These are phyloP conservation scores for Acacia concinna DNA, from an alignment of 331 rosid species.

Conservation along the genomic window DNA sequence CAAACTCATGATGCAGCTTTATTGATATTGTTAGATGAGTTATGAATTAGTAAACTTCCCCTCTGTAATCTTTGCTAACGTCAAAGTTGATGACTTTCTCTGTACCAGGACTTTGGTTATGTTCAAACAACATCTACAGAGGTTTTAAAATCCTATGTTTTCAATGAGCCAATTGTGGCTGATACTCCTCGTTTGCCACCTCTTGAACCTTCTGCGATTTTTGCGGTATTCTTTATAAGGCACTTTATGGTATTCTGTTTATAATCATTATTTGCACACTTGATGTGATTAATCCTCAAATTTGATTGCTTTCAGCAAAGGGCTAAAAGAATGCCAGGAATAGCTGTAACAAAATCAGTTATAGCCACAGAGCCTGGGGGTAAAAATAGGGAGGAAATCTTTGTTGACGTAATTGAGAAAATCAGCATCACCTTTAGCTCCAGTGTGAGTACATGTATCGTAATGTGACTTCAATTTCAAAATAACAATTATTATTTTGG, in stretches of 20 bases:
- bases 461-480: constrained; percentile 19
- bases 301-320: constrained; percentile 72
- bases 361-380: constrained; percentile 85
- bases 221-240: constrained; percentile 41
- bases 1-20: background rate
- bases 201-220: constrained; percentile 72
- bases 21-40: constrained; percentile 24
- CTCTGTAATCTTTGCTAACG: constrained; percentile 13
- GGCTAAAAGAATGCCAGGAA: constrained; percentile 90
- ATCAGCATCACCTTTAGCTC: constrained; percentile 93
- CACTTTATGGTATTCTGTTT: background rate
- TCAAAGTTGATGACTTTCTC: constrained; percentile 36
- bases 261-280: background rate
- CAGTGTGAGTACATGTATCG: constrained; percentile 61
- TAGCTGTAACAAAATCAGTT: constrained; percentile 90
- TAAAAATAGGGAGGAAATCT: constrained; percentile 89
- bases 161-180: constrained; percentile 76
- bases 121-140: constrained; percentile 92
- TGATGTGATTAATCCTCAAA: constrained; percentile 18
- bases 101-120: constrained; percentile 80
- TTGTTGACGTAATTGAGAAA: constrained; percentile 92
- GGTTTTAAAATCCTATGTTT: constrained; percentile 73
- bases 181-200: constrained; percentile 69
- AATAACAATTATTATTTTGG: background rate
- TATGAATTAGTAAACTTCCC: constrained; percentile 21